These are phyloP conservation scores for Aspergillus luchuensis DNA, from an alignment of 2,329 filamentous ascomycete genomes.

Conservation along the genomic window DNA sequence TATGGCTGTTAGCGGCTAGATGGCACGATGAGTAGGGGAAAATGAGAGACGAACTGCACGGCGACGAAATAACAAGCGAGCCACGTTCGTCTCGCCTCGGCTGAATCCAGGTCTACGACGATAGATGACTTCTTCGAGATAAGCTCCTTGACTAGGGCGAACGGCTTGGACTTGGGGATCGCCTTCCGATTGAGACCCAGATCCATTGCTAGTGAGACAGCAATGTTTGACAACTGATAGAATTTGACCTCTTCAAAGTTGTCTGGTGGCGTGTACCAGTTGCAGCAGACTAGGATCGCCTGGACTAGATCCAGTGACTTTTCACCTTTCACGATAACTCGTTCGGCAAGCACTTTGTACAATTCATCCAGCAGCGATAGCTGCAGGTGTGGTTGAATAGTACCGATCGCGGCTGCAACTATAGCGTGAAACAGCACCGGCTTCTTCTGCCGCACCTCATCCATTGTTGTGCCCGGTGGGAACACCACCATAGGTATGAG, in stretches of 20 bases:
- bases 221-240: slow-evolving; percentile 81
- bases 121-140: slow-evolving; percentile 39
- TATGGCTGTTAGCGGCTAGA: slow-evolving; percentile 30
- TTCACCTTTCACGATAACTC: slow-evolving; percentile 71
- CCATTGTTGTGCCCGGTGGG: slow-evolving; percentile 55
- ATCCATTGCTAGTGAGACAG: slow-evolving; percentile 79
- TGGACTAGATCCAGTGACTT: slow-evolving; percentile 85
- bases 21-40: too few species aligned
- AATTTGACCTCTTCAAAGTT: slow-evolving; percentile 86
- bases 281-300: slow-evolving; percentile 70
- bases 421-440: slow-evolving; percentile 63
- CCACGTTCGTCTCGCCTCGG: slow-evolving; percentile 62
- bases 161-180: slow-evolving; percentile 36
- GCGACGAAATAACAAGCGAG: slow-evolving; percentile 63
- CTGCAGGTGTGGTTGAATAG: slow-evolving; percentile 59
- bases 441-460: slow-evolving; percentile 58
- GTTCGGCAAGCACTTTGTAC: slow-evolving; percentile 72
- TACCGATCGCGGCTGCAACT: slow-evolving; percentile 56
- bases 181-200: slow-evolving; percentile 69
- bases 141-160: slow-evolving; percentile 42
- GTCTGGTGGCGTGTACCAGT: slow-evolving; percentile 85
- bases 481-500: slow-evolving; percentile 63
- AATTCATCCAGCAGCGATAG: slow-evolving; percentile 66
- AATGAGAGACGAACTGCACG: slow-evolving; percentile 48
- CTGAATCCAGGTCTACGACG: slow-evolving; percentile 51